Evolutionary conservation across 2,329 filamentous ascomycete species (phyloP).

Genomic region (Sarocladiaceae sp.): DNA sequence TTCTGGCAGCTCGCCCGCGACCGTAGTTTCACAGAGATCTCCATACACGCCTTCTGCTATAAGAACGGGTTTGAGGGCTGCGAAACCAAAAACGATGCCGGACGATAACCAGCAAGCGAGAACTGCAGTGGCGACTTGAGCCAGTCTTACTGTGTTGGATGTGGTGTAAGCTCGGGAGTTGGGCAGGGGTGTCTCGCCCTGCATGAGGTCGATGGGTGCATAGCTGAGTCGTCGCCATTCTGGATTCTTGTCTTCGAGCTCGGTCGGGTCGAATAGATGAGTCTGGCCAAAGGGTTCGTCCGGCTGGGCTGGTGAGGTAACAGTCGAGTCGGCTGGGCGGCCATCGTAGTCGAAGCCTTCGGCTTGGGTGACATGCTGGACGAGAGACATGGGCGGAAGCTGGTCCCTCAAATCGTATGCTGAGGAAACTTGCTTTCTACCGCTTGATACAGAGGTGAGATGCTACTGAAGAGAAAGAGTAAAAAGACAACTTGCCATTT

Average conservation of each 20-base stretch:
- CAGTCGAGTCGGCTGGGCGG: not conserved
- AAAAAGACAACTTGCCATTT: too few species aligned
- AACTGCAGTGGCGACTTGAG: constrained; percentile 62
- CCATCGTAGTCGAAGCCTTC: constrained; percentile 35
- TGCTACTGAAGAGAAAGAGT: too few species aligned
- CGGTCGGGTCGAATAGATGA: not conserved
- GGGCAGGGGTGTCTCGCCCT: constrained; percentile 20
- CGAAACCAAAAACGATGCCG: constrained; percentile 76
- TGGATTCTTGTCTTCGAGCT: constrained; percentile 8
- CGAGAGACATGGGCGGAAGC: constrained; percentile 31
- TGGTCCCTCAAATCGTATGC: too few species aligned
- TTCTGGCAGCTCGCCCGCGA: not conserved
- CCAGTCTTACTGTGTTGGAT: constrained; percentile 26
- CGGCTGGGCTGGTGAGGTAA: not conserved
- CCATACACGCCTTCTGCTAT: constrained; percentile 66
- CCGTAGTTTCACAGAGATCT: constrained; percentile 43
- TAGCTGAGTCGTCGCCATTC: constrained; percentile 23
- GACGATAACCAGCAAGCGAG: constrained; percentile 70
- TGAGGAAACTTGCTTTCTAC: too few species aligned
- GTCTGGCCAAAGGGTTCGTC: not conserved
- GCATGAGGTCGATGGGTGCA: constrained; percentile 18
- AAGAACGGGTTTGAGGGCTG: constrained; percentile 75
- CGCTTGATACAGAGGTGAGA: too few species aligned
- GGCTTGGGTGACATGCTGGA: constrained; percentile 33
- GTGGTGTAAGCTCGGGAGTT: constrained; percentile 24